These are phyloP conservation scores for Boletellus dicymbophilus DNA, from an alignment of 1,284 basidiomycete genomes.

Conservation along the genomic window DNA sequence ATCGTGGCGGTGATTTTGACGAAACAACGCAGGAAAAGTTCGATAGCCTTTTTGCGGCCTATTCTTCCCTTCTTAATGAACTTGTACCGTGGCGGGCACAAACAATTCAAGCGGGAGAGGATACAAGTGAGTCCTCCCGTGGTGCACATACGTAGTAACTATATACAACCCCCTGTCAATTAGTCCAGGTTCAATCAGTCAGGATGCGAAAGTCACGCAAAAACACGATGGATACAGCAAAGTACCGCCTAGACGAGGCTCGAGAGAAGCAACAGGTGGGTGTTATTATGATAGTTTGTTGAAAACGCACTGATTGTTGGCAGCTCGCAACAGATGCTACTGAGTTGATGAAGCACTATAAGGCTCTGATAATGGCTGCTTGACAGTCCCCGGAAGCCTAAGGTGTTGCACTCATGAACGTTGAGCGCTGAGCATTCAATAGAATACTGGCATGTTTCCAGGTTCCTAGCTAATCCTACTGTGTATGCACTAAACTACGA, in stretches of 20 bases:
- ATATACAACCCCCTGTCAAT: conserved; percentile 10
- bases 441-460: not conserved
- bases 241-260: conserved; percentile 38
- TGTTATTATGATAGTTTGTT: not conserved
- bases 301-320: not conserved
- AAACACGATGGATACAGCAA: conserved; percentile 38
- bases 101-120: conserved; percentile 37
- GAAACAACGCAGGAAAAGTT: conserved; percentile 34
- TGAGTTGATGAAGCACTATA: conserved; percentile 46
- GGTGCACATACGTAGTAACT: not conserved
- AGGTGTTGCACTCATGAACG: too few species aligned
- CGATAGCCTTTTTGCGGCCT: conserved; percentile 30
- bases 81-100: conserved; percentile 36
- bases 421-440: too few species aligned
- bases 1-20: conserved; percentile 9
- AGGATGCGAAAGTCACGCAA: conserved; percentile 38
- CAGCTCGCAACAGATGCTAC: conserved; percentile 45
- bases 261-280: conserved; percentile 44
- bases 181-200: conserved; percentile 38
- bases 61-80: conserved; percentile 37
- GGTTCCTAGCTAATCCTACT: not conserved
- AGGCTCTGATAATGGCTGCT: conserved; percentile 37
- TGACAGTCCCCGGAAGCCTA: conserved; percentile 6
- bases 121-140: conserved; percentile 33
- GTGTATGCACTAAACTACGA: conserved; percentile 4